phyloP scores from a whole-genome alignment of 2,329 filamentous ascomycete species.

The Fusarium chaquense region DNA sequence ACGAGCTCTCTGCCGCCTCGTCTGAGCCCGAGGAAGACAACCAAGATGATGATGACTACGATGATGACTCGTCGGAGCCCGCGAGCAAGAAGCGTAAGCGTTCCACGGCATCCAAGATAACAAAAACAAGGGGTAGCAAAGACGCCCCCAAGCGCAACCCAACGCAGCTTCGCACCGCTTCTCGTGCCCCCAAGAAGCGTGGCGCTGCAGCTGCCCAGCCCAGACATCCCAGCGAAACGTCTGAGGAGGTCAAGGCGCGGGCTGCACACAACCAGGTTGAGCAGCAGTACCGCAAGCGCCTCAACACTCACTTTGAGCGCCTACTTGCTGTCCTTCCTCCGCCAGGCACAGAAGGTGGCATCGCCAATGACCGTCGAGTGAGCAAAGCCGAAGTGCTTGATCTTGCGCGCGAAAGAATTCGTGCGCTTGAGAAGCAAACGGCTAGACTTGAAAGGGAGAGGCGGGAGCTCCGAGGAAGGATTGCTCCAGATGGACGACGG shows the following conservation, averaged over 20 bases:
- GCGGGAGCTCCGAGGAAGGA: slow-evolving; percentile 47
- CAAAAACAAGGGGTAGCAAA: slow-evolving; percentile 7
- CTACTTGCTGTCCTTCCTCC: slow-evolving; percentile 57
- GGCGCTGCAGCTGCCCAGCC: slow-evolving; percentile 32
- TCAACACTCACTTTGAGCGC: slow-evolving; percentile 60
- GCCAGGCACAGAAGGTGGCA: slow-evolving; percentile 49
- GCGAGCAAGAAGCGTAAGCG: slow-evolving; percentile 38
- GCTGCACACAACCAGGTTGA: slow-evolving; percentile 60
- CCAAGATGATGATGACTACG: slow-evolving; percentile 32
- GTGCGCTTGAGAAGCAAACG: slow-evolving; percentile 55
- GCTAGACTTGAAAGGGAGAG: slow-evolving; percentile 53
- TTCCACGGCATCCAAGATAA: slow-evolving; percentile 18
- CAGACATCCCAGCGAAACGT: slow-evolving; percentile 41
- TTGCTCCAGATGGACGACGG: slow-evolving; percentile 31
- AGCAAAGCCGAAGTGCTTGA: slow-evolving; percentile 62
- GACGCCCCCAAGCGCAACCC: slow-evolving; percentile 30
- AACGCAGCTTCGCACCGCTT: slow-evolving; percentile 45
- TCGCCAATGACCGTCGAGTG: slow-evolving; percentile 49
- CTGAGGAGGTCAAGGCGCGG: slow-evolving; percentile 46
- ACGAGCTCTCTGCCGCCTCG: slow-evolving; percentile 39
- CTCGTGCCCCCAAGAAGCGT: slow-evolving; percentile 45
- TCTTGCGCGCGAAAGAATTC: slow-evolving; percentile 58
- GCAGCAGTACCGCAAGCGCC: slow-evolving; percentile 62
- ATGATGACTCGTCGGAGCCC: slow-evolving; percentile 27
- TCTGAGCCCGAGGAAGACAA: slow-evolving; percentile 37